Evolutionary conservation across 768 basidiomycete genomes (phyloP).

Genomic region (Suillus subluteus): DNA sequence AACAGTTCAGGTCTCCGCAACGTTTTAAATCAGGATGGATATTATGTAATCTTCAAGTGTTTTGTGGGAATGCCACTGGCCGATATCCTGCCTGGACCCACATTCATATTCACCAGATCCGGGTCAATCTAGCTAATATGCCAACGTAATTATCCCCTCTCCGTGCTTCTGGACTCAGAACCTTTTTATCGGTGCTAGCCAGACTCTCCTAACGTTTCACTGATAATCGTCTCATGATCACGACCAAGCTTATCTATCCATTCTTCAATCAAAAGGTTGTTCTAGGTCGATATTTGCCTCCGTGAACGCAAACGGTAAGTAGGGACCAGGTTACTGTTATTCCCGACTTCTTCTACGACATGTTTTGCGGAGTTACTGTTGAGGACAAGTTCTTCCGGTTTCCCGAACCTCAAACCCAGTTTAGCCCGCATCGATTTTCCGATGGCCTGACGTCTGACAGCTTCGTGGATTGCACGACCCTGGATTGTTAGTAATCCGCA

Average conservation of each 20-base stretch:
- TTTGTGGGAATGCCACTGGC: background rate
- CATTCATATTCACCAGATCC: background rate
- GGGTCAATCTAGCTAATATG: background rate
- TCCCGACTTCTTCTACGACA: background rate
- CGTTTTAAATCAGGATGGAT: background rate
- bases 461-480: background rate
- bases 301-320: background rate
- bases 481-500: background rate
- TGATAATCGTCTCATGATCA: background rate
- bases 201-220: background rate
- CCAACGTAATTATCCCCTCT: background rate
- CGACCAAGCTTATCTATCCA: background rate
- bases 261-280: constrained; percentile 2
- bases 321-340: background rate
- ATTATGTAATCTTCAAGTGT: background rate
- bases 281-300: background rate
- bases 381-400: background rate
- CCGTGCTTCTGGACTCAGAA: background rate
- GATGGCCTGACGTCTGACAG: background rate
- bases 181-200: background rate
- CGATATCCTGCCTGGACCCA: constrained; percentile 2
- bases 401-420: background rate
- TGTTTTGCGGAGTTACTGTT: background rate
- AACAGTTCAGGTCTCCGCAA: too few species aligned
- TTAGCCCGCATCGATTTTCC: background rate